Evolutionary conservation across 2,329 filamentous ascomycete genomes (phyloP).

Genomic region (Chrysoporthe austroafricana): DNA sequence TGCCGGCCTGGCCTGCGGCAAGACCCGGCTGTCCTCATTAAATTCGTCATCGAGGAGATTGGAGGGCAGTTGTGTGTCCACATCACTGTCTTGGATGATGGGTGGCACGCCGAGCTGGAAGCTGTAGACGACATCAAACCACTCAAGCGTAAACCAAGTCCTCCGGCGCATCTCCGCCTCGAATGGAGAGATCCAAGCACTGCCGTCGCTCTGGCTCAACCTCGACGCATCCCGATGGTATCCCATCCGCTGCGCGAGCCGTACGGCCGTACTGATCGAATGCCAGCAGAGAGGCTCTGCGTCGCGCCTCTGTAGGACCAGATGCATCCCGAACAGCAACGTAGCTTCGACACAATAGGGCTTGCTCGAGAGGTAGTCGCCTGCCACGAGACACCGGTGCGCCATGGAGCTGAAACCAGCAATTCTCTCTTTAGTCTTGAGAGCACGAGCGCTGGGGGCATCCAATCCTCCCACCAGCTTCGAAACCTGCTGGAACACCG

Average conservation of each 20-base stretch:
- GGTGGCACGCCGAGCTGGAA: slow-evolving; percentile 42
- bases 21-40: slow-evolving; percentile 46
- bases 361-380: slow-evolving; percentile 50
- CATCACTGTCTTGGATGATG: slow-evolving; percentile 50
- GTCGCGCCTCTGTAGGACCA: slow-evolving; percentile 46
- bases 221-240: slow-evolving; percentile 54
- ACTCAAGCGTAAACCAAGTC: slow-evolving; percentile 47
- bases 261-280: slow-evolving; percentile 49
- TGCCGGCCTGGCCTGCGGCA: slow-evolving; percentile 45
- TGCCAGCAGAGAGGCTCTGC: slow-evolving; percentile 50
- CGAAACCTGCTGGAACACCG: slow-evolving; percentile 42
- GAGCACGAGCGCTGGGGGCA: slow-evolving; percentile 32
- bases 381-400: slow-evolving; percentile 52
- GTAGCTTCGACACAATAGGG: slow-evolving; percentile 54
- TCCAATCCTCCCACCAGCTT: slow-evolving; percentile 35
- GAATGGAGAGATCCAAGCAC: slow-evolving; percentile 45
- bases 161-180: slow-evolving; percentile 56
- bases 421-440: slow-evolving; percentile 31
- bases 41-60: slow-evolving; percentile 56
- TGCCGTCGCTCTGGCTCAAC: slow-evolving; percentile 38
- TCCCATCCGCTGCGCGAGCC: slow-evolving; percentile 55
- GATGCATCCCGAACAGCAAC: slow-evolving; percentile 49
- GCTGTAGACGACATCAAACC: slow-evolving; percentile 25
- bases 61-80: slow-evolving; percentile 48
- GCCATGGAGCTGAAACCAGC: slow-evolving; percentile 42